These are phyloP conservation scores for Hordeum vulgare DNA, from an alignment of 176 grass and related monocot species.

Conservation along the genomic window DNA sequence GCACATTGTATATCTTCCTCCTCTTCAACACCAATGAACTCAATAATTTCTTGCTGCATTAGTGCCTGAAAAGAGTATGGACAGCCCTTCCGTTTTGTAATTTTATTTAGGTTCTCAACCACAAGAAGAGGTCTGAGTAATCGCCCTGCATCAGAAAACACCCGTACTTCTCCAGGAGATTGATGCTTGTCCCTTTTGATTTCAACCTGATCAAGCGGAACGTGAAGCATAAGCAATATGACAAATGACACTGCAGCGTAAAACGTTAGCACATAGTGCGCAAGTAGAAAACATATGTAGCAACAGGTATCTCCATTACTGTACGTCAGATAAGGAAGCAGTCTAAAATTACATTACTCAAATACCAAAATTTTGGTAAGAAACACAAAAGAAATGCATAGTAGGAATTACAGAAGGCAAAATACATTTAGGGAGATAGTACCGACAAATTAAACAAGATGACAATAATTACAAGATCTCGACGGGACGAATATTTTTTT, in stretches of 20 bases:
- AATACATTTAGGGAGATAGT: background rate
- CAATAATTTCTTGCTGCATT: slow-evolving; percentile 87
- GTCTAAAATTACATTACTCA: slow-evolving; percentile 3
- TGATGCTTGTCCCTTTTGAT: slow-evolving; percentile 86
- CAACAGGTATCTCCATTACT: background rate
- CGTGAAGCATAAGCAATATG: background rate
- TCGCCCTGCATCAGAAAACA: slow-evolving; percentile 87
- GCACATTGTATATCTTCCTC: slow-evolving; percentile 83
- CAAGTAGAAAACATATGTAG: background rate
- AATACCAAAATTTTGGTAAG: slow-evolving; percentile 1
- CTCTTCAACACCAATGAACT: slow-evolving; percentile 91
- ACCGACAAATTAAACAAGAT: background rate
- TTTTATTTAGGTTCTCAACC: slow-evolving; percentile 86
- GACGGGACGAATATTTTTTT: too few relatives aligned
- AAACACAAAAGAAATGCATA: background rate
- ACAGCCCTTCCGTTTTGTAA: slow-evolving; percentile 53
- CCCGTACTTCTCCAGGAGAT: slow-evolving; percentile 56
- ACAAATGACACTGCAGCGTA: background rate
- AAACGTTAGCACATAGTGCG: background rate
- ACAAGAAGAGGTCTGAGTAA: slow-evolving; percentile 89
- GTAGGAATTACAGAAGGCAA: background rate
- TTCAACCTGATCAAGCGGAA: slow-evolving; percentile 62
- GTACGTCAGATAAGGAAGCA: background rate
- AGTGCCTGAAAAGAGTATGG: slow-evolving; percentile 59
- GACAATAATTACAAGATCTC: slow-evolving; percentile 5